Evolutionary conservation across 371 early-diverging fungal species (phyloP).

Genomic region (Parasitella parasitica): DNA sequence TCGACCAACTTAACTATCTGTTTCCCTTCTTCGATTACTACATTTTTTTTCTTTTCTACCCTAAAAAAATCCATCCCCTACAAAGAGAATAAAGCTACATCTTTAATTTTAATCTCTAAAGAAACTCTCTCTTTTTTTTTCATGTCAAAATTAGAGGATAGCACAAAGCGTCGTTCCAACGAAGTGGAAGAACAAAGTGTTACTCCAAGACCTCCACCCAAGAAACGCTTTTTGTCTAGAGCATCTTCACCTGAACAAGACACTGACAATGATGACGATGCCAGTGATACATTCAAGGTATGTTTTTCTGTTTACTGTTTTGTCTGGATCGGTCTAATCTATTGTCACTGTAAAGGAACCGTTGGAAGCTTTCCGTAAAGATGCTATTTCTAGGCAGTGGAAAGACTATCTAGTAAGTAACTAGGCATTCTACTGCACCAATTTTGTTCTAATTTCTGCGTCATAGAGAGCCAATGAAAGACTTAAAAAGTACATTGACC

Average conservation of each 20-base stretch:
- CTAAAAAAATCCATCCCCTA: conserved; percentile 29
- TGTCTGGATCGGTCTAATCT: background rate
- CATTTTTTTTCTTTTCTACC: conserved; percentile 14
- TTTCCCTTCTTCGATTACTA: background rate
- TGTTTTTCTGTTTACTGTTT: background rate
- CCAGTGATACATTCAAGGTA: conserved; percentile 26
- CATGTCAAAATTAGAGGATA: conserved; percentile 27
- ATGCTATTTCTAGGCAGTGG: conserved; percentile 32
- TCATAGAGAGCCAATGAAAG: conserved; percentile 21
- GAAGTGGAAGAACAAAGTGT: conserved; percentile 27
- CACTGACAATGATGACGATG: conserved; percentile 19
- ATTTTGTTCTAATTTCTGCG: background rate
- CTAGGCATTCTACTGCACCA: background rate
- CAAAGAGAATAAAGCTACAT: background rate
- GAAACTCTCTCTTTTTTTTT: background rate
- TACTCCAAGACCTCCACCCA: conserved; percentile 30
- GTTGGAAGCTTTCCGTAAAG: conserved; percentile 29
- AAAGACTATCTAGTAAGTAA: conserved; percentile 27
- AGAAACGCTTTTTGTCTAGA: conserved; percentile 27
- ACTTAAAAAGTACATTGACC: conserved; percentile 20
- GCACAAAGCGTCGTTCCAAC: conserved; percentile 27
- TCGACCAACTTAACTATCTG: background rate
- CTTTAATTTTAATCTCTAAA: conserved; percentile 42
- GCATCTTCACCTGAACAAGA: conserved; percentile 16
- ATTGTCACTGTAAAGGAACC: conserved; percentile 18